A percentile compares a stretch with the other conserved stretches of the same genome.
These are phyloP conservation scores for Arabidopsis thaliana DNA, from an alignment of 345 rosid genomes.

Conservation along the genomic window DNA sequence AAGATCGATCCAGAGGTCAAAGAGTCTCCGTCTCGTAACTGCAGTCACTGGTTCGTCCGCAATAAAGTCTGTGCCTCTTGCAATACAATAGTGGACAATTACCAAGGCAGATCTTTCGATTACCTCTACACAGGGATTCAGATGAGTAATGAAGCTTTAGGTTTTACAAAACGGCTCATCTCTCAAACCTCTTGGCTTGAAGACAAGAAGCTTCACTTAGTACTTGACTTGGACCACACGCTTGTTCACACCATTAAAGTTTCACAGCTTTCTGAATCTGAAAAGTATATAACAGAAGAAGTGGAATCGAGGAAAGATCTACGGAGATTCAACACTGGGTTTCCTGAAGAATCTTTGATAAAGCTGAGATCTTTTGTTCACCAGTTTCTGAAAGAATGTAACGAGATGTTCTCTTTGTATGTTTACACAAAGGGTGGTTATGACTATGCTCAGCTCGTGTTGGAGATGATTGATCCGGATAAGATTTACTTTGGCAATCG, in stretches of 20 bases:
- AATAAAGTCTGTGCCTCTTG: background rate
- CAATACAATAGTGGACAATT: background rate
- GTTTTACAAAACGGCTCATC: background rate
- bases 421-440: constrained; percentile 21
- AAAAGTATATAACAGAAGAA: background rate
- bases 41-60: constrained; percentile 11
- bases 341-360: background rate
- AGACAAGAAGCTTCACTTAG: constrained; percentile 34
- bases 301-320: constrained; percentile 9
- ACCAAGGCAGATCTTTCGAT: background rate
- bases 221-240: constrained; percentile 39
- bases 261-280: constrained; percentile 12
- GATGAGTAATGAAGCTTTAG: constrained; percentile 1
- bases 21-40: background rate
- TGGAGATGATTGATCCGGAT: constrained; percentile 24
- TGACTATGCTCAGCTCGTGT: background rate
- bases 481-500: constrained; percentile 26
- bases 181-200: constrained; percentile 9
- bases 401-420: constrained; percentile 8
- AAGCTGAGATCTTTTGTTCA: constrained; percentile 32
- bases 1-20: background rate
- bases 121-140: background rate
- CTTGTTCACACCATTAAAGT: background rate
- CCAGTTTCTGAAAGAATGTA: constrained; percentile 2
- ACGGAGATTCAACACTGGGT: background rate